A percentile compares a stretch with the other conserved stretches of the same genome.
Evolutionary conservation across 2,329 filamentous ascomycete species (phyloP).

Genomic region (Alternaria dauci): DNA sequence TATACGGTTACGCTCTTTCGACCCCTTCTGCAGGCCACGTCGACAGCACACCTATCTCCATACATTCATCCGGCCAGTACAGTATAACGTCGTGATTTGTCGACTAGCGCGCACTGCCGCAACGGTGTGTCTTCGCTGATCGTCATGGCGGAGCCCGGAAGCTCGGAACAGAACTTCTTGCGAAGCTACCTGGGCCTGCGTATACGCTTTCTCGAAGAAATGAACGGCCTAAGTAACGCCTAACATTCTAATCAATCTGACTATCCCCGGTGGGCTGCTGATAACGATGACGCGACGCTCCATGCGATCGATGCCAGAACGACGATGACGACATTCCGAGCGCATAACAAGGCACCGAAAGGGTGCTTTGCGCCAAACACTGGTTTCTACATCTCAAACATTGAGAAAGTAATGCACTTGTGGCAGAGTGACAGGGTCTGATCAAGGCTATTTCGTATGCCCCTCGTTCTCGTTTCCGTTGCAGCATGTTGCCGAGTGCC

Average conservation of each 20-base stretch:
- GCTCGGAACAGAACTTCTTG: conserved; percentile 8
- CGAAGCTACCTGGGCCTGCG: conserved; percentile 1
- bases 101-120: conserved; percentile 6
- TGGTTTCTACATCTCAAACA: conserved; percentile 2
- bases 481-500: conserved; percentile 9
- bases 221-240: background rate
- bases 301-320: background rate
- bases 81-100: background rate
- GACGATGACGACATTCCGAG: conserved; percentile 6
- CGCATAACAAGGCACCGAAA: background rate
- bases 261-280: background rate
- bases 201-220: background rate
- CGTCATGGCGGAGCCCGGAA: conserved; percentile 4
- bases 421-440: conserved; percentile 5
- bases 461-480: background rate
- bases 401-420: conserved; percentile 6
- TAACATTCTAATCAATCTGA: background rate
- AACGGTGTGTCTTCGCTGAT: conserved; percentile 1
- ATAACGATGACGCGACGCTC: background rate
- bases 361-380: conserved; percentile 3
- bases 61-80: background rate
- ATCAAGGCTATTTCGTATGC: conserved; percentile 8
- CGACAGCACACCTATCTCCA: background rate
- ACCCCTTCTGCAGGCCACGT: conserved; percentile 7
- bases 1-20: conserved; percentile 1